A percentile compares a stretch with the other conserved stretches of the same genome.
phyloP scores from a whole-genome alignment of 1,139 yeast genomes.

The Blastobotrys raffinosifermentans region DNA sequence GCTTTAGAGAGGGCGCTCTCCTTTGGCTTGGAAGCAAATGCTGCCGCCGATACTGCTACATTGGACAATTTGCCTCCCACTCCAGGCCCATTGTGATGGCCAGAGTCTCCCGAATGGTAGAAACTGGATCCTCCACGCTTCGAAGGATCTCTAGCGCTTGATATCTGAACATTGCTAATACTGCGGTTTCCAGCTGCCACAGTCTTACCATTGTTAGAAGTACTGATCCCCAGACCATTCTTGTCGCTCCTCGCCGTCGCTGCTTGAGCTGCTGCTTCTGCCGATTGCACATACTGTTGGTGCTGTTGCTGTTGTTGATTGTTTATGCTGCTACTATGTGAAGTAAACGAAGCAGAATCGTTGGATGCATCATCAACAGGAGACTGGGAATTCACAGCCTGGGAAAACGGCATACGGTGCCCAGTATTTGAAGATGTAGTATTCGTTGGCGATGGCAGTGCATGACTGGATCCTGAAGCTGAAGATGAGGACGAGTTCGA shows the following conservation, averaged over 20 bases:
- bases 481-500: conserved; percentile 29
- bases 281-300: too few species aligned
- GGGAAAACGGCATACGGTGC: neutral
- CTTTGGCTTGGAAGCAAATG: conserved; percentile 27
- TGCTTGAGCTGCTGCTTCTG: too few species aligned
- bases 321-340: conserved; percentile 9
- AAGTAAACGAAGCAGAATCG: conserved; percentile 3
- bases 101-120: too few species aligned
- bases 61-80: conserved; percentile 18
- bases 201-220: too few species aligned
- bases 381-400: conserved; percentile 4
- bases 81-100: too few species aligned
- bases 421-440: conserved; percentile 3
- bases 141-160: neutral
- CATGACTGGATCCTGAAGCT: conserved; percentile 16
- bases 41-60: conserved; percentile 28
- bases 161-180: conserved; percentile 9
- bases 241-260: too few species aligned
- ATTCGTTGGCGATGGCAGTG: conserved; percentile 11
- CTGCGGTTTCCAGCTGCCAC: too few species aligned
- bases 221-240: too few species aligned
- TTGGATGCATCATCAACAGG: conserved; percentile 10
- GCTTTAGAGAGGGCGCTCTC: conserved; percentile 30
- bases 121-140: too few species aligned
- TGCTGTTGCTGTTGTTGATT: too few species aligned